phyloP scores from a whole-genome alignment of 306 rosid species.

The Prunus dulcis region DNA sequence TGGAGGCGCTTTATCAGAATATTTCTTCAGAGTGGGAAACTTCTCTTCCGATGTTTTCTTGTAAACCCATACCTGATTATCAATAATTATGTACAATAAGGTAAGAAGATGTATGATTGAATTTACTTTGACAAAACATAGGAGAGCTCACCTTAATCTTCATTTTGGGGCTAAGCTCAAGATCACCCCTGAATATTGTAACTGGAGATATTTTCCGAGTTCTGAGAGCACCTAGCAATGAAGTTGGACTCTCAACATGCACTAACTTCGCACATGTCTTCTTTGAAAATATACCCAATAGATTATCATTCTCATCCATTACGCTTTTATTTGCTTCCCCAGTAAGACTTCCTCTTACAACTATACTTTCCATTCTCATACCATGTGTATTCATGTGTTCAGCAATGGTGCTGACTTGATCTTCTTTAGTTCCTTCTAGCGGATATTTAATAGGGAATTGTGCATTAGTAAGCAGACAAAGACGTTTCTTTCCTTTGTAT shows the following conservation, averaged over 20 bases:
- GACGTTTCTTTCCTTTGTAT: slow-evolving; percentile 71
- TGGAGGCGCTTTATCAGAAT: slow-evolving; percentile 84
- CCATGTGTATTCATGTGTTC: slow-evolving; percentile 66
- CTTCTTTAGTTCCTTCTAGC: slow-evolving; percentile 77
- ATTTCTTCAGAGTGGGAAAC: slow-evolving; percentile 83
- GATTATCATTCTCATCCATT: slow-evolving; percentile 73
- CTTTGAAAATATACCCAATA: slow-evolving; percentile 60
- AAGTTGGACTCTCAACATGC: slow-evolving; percentile 59
- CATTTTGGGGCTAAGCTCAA: slow-evolving; percentile 63
- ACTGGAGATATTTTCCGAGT: slow-evolving; percentile 68
- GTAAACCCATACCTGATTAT: slow-evolving; percentile 76
- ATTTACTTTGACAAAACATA: slow-evolving; percentile 14
- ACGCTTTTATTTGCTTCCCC: slow-evolving; percentile 39
- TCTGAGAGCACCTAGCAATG: slow-evolving; percentile 74
- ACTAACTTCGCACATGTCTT: slow-evolving; percentile 65
- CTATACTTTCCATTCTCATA: slow-evolving; percentile 81
- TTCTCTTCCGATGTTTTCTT: slow-evolving; percentile 93
- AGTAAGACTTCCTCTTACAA: slow-evolving; percentile 54
- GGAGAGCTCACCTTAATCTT: slow-evolving; percentile 70
- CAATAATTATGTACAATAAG: slow-evolving; percentile 4
- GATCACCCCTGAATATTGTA: slow-evolving; percentile 80
- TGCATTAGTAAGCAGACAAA: slow-evolving; percentile 82
- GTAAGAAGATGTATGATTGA: slow-evolving; percentile 13
- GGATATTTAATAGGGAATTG: slow-evolving; percentile 63
- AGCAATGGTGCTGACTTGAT: slow-evolving; percentile 73